Base-by-base conservation (phyloP, 1,139 yeast species). In the Scheffersomyces illinoinensis region DNA sequence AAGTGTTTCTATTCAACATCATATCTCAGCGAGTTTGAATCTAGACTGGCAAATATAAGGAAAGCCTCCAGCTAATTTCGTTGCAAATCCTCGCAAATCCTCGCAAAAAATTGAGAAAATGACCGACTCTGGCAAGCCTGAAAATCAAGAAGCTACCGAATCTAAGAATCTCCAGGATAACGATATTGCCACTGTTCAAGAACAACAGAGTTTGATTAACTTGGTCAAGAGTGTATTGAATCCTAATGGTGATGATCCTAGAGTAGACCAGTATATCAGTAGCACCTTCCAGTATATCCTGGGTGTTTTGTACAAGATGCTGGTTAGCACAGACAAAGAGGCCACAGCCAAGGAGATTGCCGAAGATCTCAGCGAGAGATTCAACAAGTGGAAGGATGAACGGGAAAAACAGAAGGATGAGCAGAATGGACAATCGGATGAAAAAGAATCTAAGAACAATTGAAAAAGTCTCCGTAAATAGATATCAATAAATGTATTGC, bases 341-440 rank as follows among this genome's bases (percentile, higher is more conserved):
- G 71, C 69, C 26, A 71, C 82, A 0, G 75, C 81, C 5, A 65
- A 75, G 54, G 81, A 77, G 53, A 75, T 80, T 47, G 81, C 82
- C 4, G 70, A 76, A 7, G 83, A 79, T 62, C 70, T 79, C 61
- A 70, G 69, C 43, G 58, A 57, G 1, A 74, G 67, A 57, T 70
- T 76, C 53, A 74, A 75, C 17, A 54, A 57, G 18, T 79, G 83
- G 82, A 69, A 66, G 55, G 64, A 66, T 49, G 57, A 55, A 21
- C 64, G 71, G 59, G 66, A 68, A 62, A 57, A 57, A 50, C 59
- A 61, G 54, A 63, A 61, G 51, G 54, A 59, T 54, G 59, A 61
- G 50, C 39, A 46, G 53, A 49, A 53, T 47, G 51, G 48, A 57
- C 55, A 54, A 12, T 21, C 51, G 24, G 8, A 48, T 24, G 51